Conservation (phyloP, 148 eudicot genomes). For the Oxyria digyna region DNA sequence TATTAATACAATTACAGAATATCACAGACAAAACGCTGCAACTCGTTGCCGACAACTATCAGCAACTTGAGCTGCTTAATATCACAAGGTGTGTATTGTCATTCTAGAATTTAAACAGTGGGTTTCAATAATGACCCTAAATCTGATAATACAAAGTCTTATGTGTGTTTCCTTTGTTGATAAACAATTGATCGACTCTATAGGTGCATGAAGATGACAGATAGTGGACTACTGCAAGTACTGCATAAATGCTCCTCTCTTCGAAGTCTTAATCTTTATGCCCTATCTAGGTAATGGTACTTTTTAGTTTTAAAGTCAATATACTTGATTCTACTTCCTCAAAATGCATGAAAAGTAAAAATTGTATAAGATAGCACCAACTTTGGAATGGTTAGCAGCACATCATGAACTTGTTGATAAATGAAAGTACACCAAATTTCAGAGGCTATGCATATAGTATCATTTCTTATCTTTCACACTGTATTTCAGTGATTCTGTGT, state of each 20-base stretch:
- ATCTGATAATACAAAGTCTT: background rate
- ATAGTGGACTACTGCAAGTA: conserved; percentile 61
- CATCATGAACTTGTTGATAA: background rate
- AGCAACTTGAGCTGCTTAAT: conserved; percentile 48
- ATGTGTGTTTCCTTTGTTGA: background rate
- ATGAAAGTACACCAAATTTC: background rate
- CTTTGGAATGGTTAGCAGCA: background rate
- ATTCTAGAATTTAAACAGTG: background rate
- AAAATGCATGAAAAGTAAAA: background rate
- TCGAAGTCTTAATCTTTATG: conserved; percentile 69
- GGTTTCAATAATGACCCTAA: background rate
- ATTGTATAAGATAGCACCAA: background rate
- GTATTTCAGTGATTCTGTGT: background rate
- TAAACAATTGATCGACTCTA: conserved; percentile 11
- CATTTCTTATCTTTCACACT: background rate
- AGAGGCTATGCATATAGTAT: background rate
- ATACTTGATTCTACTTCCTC: background rate
- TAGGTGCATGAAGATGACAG: conserved; percentile 83
- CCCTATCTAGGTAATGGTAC: conserved; percentile 58
- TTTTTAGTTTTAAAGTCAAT: too few species aligned
- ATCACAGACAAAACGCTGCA: conserved; percentile 67
- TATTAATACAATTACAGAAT: conserved; percentile 33
- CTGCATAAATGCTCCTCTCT: conserved; percentile 56
- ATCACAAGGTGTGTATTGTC: conserved; percentile 53
- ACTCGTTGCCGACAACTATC: conserved; percentile 50